A percentile compares a stretch with the other conserved stretches of the same genome.
Evolutionary conservation across 345 rosid genomes (phyloP).

Genomic region (Firmiana major): DNA sequence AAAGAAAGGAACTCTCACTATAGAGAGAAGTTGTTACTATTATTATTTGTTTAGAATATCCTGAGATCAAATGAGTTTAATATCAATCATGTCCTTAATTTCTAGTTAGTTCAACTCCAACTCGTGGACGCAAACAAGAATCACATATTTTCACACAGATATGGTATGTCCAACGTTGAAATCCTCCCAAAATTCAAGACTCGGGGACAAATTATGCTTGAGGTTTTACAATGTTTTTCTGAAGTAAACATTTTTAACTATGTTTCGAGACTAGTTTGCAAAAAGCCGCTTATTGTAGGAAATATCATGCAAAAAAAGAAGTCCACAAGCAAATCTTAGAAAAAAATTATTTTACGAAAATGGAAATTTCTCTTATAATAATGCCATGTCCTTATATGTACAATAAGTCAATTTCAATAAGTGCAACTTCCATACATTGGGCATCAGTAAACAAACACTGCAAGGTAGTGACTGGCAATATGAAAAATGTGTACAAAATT

Average conservation of each 20-base stretch:
- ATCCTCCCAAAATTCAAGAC: background rate
- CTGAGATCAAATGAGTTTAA: no score
- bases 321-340: background rate
- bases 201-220: background rate
- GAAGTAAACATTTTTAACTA: no score
- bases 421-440: background rate
- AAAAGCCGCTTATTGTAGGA: background rate
- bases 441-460: background rate
- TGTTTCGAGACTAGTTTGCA: background rate
- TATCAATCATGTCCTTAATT: no score
- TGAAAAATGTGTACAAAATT: no score
- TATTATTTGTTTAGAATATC: no score
- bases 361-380: background rate
- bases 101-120: no score
- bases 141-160: background rate
- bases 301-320: background rate
- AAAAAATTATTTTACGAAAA: background rate
- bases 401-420: background rate
- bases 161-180: background rate
- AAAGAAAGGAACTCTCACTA: no score
- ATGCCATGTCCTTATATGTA: background rate
- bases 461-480: no score
- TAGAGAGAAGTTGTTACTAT: no score
- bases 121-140: background rate
- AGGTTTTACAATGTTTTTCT: background rate